Percentiles rank a stretch among this genome's conserved stretches.
These are phyloP conservation scores for Conticribra weissflogii DNA, from an alignment of 108 stramenopile genomes.

Conservation along the genomic window DNA sequence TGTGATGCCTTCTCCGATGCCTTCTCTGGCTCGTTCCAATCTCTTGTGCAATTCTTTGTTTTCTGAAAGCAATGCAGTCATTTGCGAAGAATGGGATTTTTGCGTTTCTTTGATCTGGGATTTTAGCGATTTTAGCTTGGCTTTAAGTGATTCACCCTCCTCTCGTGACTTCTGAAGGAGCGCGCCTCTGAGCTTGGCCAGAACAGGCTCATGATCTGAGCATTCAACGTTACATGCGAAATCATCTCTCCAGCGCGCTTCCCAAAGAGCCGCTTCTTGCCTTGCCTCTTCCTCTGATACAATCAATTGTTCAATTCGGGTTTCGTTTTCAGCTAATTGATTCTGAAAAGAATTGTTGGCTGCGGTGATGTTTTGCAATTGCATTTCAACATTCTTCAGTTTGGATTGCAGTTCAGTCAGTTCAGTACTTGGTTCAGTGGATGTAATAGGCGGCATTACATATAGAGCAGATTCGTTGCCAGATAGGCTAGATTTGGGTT, in stretches of 20 bases:
- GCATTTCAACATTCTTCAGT: constrained; percentile 21
- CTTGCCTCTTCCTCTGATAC: constrained; percentile 32
- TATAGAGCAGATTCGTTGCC: neutral
- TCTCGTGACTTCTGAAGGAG: constrained; percentile 25
- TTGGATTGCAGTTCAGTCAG: constrained; percentile 4
- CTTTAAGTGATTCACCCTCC: constrained; percentile 7
- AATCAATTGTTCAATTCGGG: constrained; percentile 11
- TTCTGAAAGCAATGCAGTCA: constrained; percentile 10
- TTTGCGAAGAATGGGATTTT: neutral
- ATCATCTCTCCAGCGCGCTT: constrained; percentile 39
- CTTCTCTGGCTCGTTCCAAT: constrained; percentile 3
- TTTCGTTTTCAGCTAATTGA: constrained; percentile 2
- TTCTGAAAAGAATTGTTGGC: constrained; percentile 12
- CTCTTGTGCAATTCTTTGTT: constrained; percentile 13
- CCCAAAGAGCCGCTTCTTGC: constrained; percentile 41
- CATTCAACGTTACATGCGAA: neutral
- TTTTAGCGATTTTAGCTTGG: constrained; percentile 2
- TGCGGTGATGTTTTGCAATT: constrained; percentile 16
- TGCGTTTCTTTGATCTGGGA: neutral
- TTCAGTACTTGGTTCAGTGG: neutral
- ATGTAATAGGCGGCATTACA: neutral
- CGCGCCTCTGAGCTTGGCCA: constrained; percentile 23
- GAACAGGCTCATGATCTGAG: neutral
- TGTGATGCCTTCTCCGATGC: neutral
- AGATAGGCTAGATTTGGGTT: too few species aligned